Evolutionary conservation across 768 basidiomycete genomes (phyloP).

Genomic region (Rhizopogon rudus): DNA sequence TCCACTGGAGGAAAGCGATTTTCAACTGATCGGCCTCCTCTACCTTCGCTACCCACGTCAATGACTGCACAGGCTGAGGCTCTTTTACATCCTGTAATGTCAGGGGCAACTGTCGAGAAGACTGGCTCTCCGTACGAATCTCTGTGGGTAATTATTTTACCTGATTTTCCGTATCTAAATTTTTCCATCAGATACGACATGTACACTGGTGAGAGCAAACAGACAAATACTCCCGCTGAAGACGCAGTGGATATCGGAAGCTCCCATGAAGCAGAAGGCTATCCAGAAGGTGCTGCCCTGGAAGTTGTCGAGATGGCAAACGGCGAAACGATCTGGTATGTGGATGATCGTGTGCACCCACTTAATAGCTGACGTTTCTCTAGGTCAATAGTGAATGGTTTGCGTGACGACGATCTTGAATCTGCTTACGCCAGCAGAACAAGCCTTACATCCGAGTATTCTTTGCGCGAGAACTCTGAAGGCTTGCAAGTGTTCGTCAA

Average conservation of each 20-base stretch:
- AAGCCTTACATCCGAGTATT: slow-evolving; percentile 75
- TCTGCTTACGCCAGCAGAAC: slow-evolving; percentile 61
- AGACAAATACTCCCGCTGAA: slow-evolving; percentile 28
- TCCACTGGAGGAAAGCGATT: slow-evolving; percentile 51
- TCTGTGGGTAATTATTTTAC: slow-evolving; percentile 46
- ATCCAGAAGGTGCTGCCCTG: slow-evolving; percentile 53
- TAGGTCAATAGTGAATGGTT: slow-evolving; percentile 77
- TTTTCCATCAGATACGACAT: slow-evolving; percentile 62
- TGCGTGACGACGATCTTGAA: slow-evolving; percentile 73
- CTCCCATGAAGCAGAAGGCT: slow-evolving; percentile 15
- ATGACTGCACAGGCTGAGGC: slow-evolving; percentile 36
- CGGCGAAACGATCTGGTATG: slow-evolving; percentile 82
- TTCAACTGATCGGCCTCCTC: slow-evolving; percentile 63
- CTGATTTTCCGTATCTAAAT: slow-evolving; percentile 10
- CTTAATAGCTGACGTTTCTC: neutral
- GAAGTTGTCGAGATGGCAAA: slow-evolving; percentile 84
- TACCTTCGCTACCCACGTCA: slow-evolving; percentile 58
- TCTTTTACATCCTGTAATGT: slow-evolving; percentile 35
- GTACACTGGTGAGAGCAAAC: slow-evolving; percentile 60
- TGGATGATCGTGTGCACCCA: slow-evolving; percentile 7
- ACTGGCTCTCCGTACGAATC: slow-evolving; percentile 73
- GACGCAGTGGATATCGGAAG: slow-evolving; percentile 26
- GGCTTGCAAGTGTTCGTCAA: slow-evolving; percentile 72
- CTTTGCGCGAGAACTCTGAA: slow-evolving; percentile 39
- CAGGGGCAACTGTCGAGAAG: slow-evolving; percentile 50